These are phyloP conservation scores for Umbelopsis vinacea DNA, from an alignment of 192 early-diverging fungal species.

Conservation along the genomic window DNA sequence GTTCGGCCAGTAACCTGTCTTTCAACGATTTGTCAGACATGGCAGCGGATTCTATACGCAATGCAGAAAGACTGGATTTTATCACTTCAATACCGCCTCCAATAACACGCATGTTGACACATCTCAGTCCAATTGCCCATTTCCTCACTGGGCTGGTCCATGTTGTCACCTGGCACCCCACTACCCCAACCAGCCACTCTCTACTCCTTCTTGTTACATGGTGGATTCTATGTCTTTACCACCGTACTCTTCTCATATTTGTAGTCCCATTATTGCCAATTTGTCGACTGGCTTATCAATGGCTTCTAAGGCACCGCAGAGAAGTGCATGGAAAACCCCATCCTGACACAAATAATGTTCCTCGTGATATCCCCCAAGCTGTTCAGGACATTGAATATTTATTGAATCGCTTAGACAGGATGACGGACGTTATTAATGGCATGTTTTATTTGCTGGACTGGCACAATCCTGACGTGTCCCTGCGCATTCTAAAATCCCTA, in stretches of 20 bases:
- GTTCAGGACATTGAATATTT: slow-evolving; percentile 49
- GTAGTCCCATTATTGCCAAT: slow-evolving; percentile 40
- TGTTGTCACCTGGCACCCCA: slow-evolving; percentile 48
- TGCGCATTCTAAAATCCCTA: slow-evolving; percentile 21
- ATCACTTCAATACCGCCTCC: slow-evolving; percentile 47
- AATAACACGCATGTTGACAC: slow-evolving; percentile 46
- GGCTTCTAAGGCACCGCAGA: slow-evolving; percentile 43
- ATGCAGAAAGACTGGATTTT: slow-evolving; percentile 27
- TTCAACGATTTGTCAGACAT: slow-evolving; percentile 14
- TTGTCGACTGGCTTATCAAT: slow-evolving; percentile 35
- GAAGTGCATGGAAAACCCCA: slow-evolving; percentile 26
- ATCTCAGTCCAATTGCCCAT: slow-evolving; percentile 43
- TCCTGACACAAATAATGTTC: slow-evolving; percentile 3
- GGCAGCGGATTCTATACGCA: not conserved
- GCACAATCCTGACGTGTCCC: slow-evolving; percentile 41
- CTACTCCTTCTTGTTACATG: slow-evolving; percentile 48
- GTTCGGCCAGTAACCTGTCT: not conserved
- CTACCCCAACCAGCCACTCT: slow-evolving; percentile 42
- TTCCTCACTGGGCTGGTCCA: slow-evolving; percentile 42
- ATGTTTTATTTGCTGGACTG: slow-evolving; percentile 41
- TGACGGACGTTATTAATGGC: slow-evolving; percentile 35
- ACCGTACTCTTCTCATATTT: slow-evolving; percentile 41
- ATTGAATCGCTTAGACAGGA: slow-evolving; percentile 42
- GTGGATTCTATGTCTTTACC: slow-evolving; percentile 50
- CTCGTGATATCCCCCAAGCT: slow-evolving; percentile 42